Conservation (phyloP, 2,329 filamentous ascomycete species). For the Colletotrichum brevisporum region DNA sequence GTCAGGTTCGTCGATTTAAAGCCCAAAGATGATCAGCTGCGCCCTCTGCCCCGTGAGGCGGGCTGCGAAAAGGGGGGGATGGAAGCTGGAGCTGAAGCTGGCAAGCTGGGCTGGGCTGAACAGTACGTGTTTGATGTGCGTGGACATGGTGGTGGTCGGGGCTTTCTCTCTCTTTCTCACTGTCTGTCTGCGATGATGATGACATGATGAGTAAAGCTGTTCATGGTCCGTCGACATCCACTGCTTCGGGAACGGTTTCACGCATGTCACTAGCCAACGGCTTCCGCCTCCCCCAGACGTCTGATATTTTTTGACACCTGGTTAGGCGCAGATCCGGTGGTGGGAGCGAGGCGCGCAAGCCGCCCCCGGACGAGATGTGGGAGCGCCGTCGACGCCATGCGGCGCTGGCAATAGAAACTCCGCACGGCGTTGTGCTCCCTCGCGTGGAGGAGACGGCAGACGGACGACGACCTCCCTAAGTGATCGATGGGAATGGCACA, state of each 20-base stretch:
- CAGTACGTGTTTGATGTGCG: slow-evolving; percentile 39
- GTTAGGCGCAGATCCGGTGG: slow-evolving; percentile 2
- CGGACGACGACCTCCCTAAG: neutral
- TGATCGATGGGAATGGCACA: slow-evolving; percentile 26
- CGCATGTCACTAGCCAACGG: slow-evolving; percentile 23
- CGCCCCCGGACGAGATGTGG: neutral
- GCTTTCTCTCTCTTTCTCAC: too few species aligned
- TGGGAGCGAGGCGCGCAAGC: slow-evolving; percentile 23
- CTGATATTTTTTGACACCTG: slow-evolving; percentile 38
- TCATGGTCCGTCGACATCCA: neutral
- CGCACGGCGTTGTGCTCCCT: neutral
- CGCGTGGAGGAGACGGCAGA: neutral
- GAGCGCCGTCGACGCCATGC: neutral
- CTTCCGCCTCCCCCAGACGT: slow-evolving; percentile 39
- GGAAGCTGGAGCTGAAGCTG: neutral
- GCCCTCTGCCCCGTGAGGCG: neutral
- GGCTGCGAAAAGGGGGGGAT: neutral
- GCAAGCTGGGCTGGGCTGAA: slow-evolving; percentile 18
- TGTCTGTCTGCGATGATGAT: slow-evolving; percentile 24
- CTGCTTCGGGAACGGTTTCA: slow-evolving; percentile 21
- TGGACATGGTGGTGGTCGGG: slow-evolving; percentile 28
- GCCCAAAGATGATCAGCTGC: slow-evolving; percentile 10
- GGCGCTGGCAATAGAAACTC: neutral
- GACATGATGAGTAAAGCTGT: slow-evolving; percentile 30
- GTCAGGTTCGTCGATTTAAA: slow-evolving; percentile 16